Evolutionary conservation across 2,329 filamentous ascomycete genomes (phyloP), one percentile per base, ranked within the genome.

Genomic region (Alternaria brassicicola): DNA sequence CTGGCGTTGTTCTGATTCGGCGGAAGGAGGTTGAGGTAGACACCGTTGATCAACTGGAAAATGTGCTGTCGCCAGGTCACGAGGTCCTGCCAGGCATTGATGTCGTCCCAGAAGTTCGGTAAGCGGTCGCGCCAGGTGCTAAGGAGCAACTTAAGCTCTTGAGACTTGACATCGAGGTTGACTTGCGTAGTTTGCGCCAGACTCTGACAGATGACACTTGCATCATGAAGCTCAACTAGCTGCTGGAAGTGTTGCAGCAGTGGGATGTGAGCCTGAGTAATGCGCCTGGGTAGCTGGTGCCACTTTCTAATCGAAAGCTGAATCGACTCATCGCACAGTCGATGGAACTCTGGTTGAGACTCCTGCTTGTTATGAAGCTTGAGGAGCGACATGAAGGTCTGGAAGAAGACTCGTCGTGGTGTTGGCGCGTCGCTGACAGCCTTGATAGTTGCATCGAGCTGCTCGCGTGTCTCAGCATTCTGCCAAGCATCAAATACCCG

Each of bases 31-130:
- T 88, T 86, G 10, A 99, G 85, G 73, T 99, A 99, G 0, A 93
- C 97, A 47, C 87, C 88, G 76, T 99, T 99, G 80, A 99, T 98
- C 23, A 99, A 85, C 56, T 93, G 90, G 81, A 99, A 99, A 60
- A 99, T 97, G 78, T 99, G 95, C 76, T 99, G 96, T 67, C 95
- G 88, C 95, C 95, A 99, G 1, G 95, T 99, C n/a, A 99, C 95
- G 38, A 99, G 83, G 74, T 99, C 96, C 77, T 99, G 95, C 95
- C 95, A 99, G 36, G 95, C 92, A 64, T 96, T 97, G 77, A 99
- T 99, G 76, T 99, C 95, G 76, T 99, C 95, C 95, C 95, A 99
- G 3, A 97, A 90, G 73, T 99, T 99, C 2, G 95, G 95, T 51
- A 99, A 81, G 47, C 95, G 87, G 75, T 99, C 95, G 57, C 95